Evolutionary conservation across 2,329 filamentous ascomycete species (phyloP).

Genomic region (Pseudofabraea citricarpa): DNA sequence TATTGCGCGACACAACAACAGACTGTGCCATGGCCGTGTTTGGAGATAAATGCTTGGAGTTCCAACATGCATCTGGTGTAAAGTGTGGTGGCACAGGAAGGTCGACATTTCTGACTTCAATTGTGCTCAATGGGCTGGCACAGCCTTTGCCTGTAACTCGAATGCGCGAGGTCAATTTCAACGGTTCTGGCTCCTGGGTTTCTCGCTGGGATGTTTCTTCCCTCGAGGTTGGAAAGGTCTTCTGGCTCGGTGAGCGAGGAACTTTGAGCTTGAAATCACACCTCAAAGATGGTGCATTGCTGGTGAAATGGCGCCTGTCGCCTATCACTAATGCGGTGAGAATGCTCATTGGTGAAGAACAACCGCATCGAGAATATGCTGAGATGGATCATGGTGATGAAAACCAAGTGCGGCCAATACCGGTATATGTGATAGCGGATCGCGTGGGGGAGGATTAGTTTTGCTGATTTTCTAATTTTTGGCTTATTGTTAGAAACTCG

Average conservation of each 20-base stretch:
- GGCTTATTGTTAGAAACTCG: too few relatives aligned
- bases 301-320: background rate
- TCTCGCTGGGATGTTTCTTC: background rate
- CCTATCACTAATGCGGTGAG: background rate
- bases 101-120: background rate
- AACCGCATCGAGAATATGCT: background rate
- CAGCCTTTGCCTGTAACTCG: background rate
- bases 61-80: background rate
- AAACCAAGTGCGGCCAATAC: background rate
- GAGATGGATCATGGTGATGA: background rate
- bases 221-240: background rate
- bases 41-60: slow-evolving; percentile 5
- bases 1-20: slow-evolving; percentile 4
- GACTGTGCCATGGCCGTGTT: slow-evolving; percentile 8
- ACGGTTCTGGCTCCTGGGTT: background rate
- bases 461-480: too few relatives aligned
- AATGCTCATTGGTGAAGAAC: background rate
- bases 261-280: background rate
- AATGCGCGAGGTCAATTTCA: background rate
- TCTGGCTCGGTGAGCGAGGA: background rate
- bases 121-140: background rate
- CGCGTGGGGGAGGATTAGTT: background rate
- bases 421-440: background rate
- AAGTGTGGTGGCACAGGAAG: slow-evolving; percentile 2
- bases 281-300: background rate